These are phyloP conservation scores for Pilaira anomala DNA, from an alignment of 192 early-diverging fungal genomes.

Conservation along the genomic window DNA sequence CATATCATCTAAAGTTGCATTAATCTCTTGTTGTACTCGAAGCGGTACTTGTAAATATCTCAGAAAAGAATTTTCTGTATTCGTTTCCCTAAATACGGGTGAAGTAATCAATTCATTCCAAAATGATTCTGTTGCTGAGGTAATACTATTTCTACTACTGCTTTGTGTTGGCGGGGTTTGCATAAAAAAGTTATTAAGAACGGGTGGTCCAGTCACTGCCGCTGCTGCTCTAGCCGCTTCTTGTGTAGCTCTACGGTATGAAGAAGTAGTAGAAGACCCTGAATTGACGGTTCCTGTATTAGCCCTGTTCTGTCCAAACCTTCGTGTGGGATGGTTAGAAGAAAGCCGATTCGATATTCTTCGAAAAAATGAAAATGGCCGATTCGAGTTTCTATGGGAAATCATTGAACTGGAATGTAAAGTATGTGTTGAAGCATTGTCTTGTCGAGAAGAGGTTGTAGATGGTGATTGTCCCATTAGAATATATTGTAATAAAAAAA, in stretches of 20 bases:
- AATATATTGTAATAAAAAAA: no score
- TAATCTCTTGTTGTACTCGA: neutral
- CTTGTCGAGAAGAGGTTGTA: constrained; percentile 10
- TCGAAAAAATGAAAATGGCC: constrained; percentile 21
- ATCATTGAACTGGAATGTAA: constrained; percentile 19
- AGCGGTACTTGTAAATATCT: constrained; percentile 4
- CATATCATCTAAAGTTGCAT: neutral
- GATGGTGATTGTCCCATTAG: constrained; percentile 29
- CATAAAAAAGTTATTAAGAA: neutral
- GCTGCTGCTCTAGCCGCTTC: constrained; percentile 23
- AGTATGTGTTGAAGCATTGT: constrained; percentile 27
- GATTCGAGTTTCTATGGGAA: constrained; percentile 17
- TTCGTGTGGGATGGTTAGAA: neutral
- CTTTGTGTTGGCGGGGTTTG: neutral
- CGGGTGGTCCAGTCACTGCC: constrained; percentile 23
- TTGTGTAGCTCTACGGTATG: constrained; percentile 21
- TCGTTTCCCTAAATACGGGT: neutral
- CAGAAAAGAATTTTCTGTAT: neutral
- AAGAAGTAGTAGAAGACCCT: constrained; percentile 21
- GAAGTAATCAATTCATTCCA: neutral
- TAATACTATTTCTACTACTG: neutral
- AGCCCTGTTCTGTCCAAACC: constrained; percentile 13
- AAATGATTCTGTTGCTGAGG: neutral
- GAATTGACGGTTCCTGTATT: neutral
- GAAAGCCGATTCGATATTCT: constrained; percentile 19